Percentiles rank a stretch among this genome's conserved stretches.
Conservation (phyloP, 768 basidiomycete genomes). For the Asterophora lycoperdoides region DNA sequence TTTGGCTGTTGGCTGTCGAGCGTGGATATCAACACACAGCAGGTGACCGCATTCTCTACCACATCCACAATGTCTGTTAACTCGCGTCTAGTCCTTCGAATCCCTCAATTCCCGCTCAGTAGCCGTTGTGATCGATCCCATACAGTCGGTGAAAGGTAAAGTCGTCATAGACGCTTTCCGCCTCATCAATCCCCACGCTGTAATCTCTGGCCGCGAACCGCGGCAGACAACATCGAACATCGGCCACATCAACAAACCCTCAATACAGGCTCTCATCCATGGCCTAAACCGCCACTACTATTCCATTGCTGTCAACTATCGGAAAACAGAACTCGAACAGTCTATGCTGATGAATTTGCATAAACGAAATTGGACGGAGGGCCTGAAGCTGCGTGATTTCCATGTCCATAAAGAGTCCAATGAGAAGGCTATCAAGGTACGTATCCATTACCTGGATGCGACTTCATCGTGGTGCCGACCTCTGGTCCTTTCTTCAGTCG, state of each 20-base stretch:
- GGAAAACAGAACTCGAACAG: conserved; percentile 97
- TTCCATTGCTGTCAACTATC: conserved; percentile 94
- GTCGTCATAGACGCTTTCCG: conserved; percentile 99
- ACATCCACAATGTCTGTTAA: conserved; percentile 8
- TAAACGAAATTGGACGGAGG: conserved; percentile 99
- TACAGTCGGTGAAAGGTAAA: conserved; percentile 98
- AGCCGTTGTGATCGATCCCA: conserved; percentile 96
- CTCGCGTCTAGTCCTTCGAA: conserved; percentile 79
- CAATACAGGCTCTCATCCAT: conserved; percentile 96
- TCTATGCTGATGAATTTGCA: conserved; percentile 99
- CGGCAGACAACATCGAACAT: conserved; percentile 98
- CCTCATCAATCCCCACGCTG: conserved; percentile 86
- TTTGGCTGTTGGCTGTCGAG: conserved; percentile 99
- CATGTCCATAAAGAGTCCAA: conserved; percentile 82
- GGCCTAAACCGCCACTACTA: conserved; percentile 98
- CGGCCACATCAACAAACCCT: conserved; percentile 98
- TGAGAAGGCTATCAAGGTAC: conserved; percentile 92
- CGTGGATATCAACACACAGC: conserved; percentile 98
- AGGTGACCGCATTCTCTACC: conserved; percentile 44
- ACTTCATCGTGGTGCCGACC: conserved; percentile 7
- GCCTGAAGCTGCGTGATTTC: conserved; percentile 88
- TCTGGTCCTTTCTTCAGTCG: conserved; percentile 44
- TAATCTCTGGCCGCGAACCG: conserved; percentile 90
- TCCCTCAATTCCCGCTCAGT: conserved; percentile 90
- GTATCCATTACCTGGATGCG: conserved; percentile 17